Evolutionary conservation across 148 eudicot genomes (phyloP).

Genomic region (Beta vulgaris): DNA sequence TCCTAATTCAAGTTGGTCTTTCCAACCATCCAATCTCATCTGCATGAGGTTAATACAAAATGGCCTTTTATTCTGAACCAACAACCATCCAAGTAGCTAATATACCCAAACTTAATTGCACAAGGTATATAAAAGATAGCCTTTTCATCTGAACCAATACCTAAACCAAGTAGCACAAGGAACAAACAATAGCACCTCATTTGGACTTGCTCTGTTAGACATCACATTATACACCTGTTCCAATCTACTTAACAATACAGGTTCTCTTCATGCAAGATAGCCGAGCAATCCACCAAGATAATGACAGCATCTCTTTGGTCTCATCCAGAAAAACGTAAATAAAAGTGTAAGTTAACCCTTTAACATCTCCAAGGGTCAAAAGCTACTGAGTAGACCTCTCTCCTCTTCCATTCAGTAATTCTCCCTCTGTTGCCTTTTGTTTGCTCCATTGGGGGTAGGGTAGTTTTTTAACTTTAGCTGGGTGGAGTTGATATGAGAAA

Average conservation of each 20-base stretch:
- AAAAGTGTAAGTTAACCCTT: no score
- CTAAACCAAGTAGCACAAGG: background rate
- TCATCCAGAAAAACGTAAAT: background rate
- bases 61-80: background rate
- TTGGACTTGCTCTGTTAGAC: background rate
- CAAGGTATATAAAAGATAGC: background rate
- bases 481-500: no score
- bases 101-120: background rate
- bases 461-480: no score
- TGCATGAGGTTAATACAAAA: background rate
- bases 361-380: no score
- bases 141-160: background rate
- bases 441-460: no score
- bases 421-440: no score
- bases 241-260: background rate
- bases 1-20: background rate
- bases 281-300: background rate
- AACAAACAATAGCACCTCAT: background rate
- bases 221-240: no score
- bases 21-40: background rate
- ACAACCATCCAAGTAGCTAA: no score
- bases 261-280: background rate
- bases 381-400: no score
- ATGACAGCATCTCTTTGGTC: background rate
- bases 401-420: no score